These are phyloP conservation scores for Ophiostoma pallidulum DNA, from an alignment of 2,329 filamentous ascomycete species.

Conservation along the genomic window DNA sequence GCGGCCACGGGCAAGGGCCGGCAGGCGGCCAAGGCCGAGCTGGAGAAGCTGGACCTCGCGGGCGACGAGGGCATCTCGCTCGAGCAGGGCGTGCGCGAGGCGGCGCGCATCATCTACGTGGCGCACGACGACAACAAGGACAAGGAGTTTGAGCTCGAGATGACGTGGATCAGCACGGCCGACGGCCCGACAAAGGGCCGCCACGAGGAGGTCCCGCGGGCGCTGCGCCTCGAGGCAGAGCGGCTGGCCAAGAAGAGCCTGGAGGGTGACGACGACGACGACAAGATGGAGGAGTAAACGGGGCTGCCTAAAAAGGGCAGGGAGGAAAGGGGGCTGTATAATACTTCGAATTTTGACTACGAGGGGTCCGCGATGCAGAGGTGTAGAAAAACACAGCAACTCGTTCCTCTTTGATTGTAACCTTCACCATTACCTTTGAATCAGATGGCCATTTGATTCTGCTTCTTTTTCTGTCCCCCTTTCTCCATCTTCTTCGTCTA, in stretches of 20 bases:
- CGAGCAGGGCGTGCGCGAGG: conserved; percentile 86
- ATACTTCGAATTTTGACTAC: too few relatives aligned
- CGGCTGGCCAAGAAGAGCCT: conserved; percentile 82
- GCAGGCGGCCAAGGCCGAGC: conserved; percentile 93
- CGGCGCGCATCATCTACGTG: conserved; percentile 91
- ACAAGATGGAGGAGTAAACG: conserved; percentile 62
- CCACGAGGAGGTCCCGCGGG: conserved; percentile 88
- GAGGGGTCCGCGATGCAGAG: too few relatives aligned
- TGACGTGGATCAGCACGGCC: conserved; percentile 89
- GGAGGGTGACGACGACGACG: conserved; percentile 80
- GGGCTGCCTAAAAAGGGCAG: too few relatives aligned
- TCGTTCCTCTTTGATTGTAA: too few relatives aligned
- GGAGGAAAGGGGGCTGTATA: too few relatives aligned
- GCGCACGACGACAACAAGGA: conserved; percentile 99
- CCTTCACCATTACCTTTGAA: too few relatives aligned
- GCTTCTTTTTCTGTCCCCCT: too few relatives aligned
- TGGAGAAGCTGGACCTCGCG: conserved; percentile 90
- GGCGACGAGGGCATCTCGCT: conserved; percentile 67
- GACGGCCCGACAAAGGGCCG: conserved; percentile 85
- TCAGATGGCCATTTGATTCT: too few relatives aligned
- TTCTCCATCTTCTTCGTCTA: too few relatives aligned
- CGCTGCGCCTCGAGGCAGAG: conserved; percentile 84
- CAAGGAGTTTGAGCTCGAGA: conserved; percentile 98
- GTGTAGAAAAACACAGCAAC: too few relatives aligned
- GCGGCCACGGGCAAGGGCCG: conserved; percentile 94